Evolutionary conservation across 1,284 basidiomycete genomes (phyloP), one percentile per base, ranked within the genome.

Genomic region (Pyrrhoderma noxium): DNA sequence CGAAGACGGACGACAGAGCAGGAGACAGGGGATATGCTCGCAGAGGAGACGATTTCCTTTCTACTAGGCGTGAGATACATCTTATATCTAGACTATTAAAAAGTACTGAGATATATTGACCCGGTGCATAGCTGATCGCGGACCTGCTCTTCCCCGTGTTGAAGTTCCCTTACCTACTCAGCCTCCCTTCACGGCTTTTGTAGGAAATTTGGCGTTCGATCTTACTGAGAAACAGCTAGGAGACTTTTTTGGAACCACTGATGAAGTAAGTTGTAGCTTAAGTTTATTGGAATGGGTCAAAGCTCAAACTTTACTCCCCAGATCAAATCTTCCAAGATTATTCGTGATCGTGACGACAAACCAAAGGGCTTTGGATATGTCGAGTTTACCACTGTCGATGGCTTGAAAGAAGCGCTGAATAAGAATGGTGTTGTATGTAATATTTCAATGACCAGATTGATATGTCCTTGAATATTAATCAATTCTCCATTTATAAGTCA

Each of bases 331-430:
- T 80, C 93, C 58, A 93, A 97, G 72, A 87, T 99, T 58, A 94
- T 99, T 66, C 87, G 79, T 61, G 93, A 94, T 62, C 79, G 83
- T 52, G 85, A 88, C 46, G 93, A 94, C 50, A 93, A 93, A 66
- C 89, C 93, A 31, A 98, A 97, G 68, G 96, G 96, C 1, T 99
- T 97, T 69, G 96, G 95, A 31, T 99, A 99, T 65, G 84, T 98
- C 57, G 95, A 99, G 66, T 99, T 98, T 63, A 77, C 75, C 36
- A 84, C 85, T 49, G 65, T 92, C 53, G 89, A 93, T 36, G 83
- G 80, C 41, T 73, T 98, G 57, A 93, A 93, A 70, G 81, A 84
- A 50, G 95, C 88, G 4, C 69, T 97, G 27, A 69, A 71, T 36
- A 82, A 80, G 66, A 75, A 65, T 35, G 83, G 82, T 53, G 69